These are phyloP conservation scores for Hamigera avellanea DNA, from an alignment of 495 filamentous ascomycete species.

Conservation along the genomic window DNA sequence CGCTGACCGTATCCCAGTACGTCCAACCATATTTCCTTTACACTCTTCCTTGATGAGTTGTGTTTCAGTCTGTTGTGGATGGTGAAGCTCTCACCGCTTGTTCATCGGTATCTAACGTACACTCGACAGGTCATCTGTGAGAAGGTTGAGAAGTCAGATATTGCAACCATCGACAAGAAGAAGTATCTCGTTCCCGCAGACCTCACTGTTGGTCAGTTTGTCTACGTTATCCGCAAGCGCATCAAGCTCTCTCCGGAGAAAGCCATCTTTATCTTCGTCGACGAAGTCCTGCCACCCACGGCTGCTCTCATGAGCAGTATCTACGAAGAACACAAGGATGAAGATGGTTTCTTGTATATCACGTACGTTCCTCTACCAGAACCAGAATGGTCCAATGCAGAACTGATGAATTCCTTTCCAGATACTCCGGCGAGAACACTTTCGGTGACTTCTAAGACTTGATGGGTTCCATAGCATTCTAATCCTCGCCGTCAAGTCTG, in stretches of 20 bases:
- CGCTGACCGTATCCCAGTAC: slow-evolving; percentile 93
- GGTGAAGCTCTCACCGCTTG: slow-evolving; percentile 24
- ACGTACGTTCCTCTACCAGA: slow-evolving; percentile 28
- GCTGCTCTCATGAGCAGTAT: slow-evolving; percentile 98
- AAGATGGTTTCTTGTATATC: slow-evolving; percentile 48
- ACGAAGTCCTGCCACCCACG: slow-evolving; percentile 93
- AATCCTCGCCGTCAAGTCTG: slow-evolving; percentile 6
- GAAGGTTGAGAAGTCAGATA: slow-evolving; percentile 98
- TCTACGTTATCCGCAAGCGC: slow-evolving; percentile 99
- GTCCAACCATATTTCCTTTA: slow-evolving; percentile 23
- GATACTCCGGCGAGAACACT: slow-evolving; percentile 99
- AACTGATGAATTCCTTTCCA: slow-evolving; percentile 35
- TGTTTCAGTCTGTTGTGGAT: background rate
- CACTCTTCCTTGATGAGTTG: background rate
- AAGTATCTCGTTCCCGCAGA: slow-evolving; percentile 98
- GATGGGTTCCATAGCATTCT: slow-evolving; percentile 7
- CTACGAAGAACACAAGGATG: slow-evolving; percentile 94
- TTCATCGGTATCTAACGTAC: slow-evolving; percentile 19
- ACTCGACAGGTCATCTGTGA: slow-evolving; percentile 85
- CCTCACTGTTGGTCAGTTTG: slow-evolving; percentile 98
- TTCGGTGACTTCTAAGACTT: slow-evolving; percentile 54
- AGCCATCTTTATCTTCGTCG: slow-evolving; percentile 99
- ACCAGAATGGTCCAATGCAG: slow-evolving; percentile 15
- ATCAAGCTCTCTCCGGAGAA: slow-evolving; percentile 99
- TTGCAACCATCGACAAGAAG: slow-evolving; percentile 99